Conservation (phyloP, 179 eudicot species). For the Amaranthus tricolor region DNA sequence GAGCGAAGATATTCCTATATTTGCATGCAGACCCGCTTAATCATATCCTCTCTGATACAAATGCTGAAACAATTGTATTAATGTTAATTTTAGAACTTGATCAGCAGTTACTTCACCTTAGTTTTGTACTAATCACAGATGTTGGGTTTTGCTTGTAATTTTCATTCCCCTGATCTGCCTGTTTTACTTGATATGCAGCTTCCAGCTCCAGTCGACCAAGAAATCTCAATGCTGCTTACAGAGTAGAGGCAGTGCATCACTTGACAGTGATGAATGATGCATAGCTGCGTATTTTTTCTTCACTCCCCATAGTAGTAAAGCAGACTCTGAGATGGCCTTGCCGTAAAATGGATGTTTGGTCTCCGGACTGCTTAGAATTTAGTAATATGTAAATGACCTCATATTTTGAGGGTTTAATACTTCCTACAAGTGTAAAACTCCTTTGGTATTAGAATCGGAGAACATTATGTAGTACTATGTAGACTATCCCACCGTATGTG, state of each 20-base stretch:
- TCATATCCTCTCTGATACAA: not conserved
- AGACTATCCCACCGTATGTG: not conserved
- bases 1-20: not conserved
- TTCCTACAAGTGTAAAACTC: constrained; percentile 9
- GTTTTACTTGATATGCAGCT: constrained; percentile 33
- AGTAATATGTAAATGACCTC: constrained; percentile 23
- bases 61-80: not conserved
- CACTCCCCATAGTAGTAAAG: not conserved
- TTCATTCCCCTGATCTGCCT: not conserved
- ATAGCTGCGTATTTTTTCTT: not conserved
- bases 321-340: constrained; percentile 32
- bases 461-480: not conserved
- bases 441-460: constrained; percentile 6
- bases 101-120: not conserved
- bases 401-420: constrained; percentile 6
- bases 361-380: constrained; percentile 28
- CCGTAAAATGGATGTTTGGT: constrained; percentile 26
- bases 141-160: not conserved
- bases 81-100: not conserved
- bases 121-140: not conserved
- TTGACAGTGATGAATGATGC: not conserved
- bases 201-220: constrained; percentile 32
- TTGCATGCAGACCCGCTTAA: not conserved
- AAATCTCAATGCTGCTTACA: constrained; percentile 41
- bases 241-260: constrained; percentile 28